These are phyloP conservation scores for Neocallimastix lanati DNA, from an alignment of 192 early-diverging fungal genomes.

Conservation along the genomic window DNA sequence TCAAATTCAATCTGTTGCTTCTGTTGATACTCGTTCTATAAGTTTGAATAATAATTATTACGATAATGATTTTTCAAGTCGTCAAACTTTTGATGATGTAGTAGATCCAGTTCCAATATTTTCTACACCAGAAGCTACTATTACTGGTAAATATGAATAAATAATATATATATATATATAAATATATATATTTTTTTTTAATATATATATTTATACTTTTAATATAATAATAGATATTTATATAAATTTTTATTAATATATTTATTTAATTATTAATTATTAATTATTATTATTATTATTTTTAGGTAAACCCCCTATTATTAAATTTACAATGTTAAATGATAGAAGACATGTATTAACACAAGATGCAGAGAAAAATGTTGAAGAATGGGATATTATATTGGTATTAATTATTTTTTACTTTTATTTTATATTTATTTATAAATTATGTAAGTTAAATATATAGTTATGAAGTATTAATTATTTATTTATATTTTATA, in stretches of 20 bases:
- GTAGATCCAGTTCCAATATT: not conserved
- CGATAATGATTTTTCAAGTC: not conserved
- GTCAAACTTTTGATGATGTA: not conserved
- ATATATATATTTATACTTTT: too few species aligned
- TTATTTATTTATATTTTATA: not conserved
- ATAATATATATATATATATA: too few species aligned
- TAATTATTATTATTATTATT: too few species aligned
- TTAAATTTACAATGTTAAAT: constrained; percentile 51
- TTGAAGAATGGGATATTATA: constrained; percentile 86
- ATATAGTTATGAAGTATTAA: not conserved
- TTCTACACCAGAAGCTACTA: not conserved
- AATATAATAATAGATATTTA: too few species aligned
- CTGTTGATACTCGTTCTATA: not conserved
- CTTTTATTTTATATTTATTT: too few species aligned
- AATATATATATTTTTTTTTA: too few species aligned
- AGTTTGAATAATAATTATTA: not conserved
- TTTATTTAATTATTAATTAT: too few species aligned
- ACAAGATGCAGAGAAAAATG: constrained; percentile 54
- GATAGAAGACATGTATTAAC: constrained; percentile 74
- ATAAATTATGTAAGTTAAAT: not conserved
- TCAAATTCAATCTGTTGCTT: not conserved
- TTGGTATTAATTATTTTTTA: not conserved
- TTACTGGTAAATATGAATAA: not conserved
- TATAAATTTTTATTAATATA: too few species aligned
- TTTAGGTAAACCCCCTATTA: constrained; percentile 40